These are phyloP conservation scores for Thelonectria blattea DNA, from an alignment of 2,329 filamentous ascomycete genomes.

Conservation along the genomic window DNA sequence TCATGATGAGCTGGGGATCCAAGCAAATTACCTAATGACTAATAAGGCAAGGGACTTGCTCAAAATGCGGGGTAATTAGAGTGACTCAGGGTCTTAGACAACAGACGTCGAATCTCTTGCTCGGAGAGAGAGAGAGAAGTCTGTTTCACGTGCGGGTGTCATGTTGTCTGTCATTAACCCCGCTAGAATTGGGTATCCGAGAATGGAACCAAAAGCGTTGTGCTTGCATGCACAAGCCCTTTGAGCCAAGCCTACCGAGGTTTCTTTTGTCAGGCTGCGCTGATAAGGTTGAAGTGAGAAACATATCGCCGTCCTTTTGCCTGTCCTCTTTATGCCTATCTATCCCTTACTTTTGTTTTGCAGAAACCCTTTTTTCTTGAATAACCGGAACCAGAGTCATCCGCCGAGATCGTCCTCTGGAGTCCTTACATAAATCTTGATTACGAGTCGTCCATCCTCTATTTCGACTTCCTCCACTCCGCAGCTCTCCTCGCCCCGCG, in stretches of 20 bases:
- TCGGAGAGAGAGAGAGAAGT: neutral
- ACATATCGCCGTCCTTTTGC: too few species aligned
- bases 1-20: neutral
- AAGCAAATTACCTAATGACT: neutral
- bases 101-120: neutral
- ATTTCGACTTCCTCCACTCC: slow-evolving; percentile 53
- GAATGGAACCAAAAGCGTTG: neutral
- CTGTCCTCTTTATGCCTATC: too few species aligned
- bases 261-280: too few species aligned
- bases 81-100: neutral
- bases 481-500: slow-evolving; percentile 49
- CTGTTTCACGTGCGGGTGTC: too few species aligned
- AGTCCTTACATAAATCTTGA: neutral
- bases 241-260: too few species aligned
- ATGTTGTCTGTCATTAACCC: too few species aligned
- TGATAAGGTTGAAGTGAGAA: too few species aligned
- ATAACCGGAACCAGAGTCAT: too few species aligned
- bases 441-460: slow-evolving; percentile 20
- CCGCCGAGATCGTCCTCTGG: neutral
- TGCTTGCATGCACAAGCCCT: too few species aligned
- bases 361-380: too few species aligned
- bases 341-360: too few species aligned
- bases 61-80: neutral
- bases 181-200: neutral
- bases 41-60: neutral